Evolutionary conservation across 108 stramenopile genomes (phyloP), one percentile per base, ranked within the genome.

Genomic region (Bacterosira constricta): DNA sequence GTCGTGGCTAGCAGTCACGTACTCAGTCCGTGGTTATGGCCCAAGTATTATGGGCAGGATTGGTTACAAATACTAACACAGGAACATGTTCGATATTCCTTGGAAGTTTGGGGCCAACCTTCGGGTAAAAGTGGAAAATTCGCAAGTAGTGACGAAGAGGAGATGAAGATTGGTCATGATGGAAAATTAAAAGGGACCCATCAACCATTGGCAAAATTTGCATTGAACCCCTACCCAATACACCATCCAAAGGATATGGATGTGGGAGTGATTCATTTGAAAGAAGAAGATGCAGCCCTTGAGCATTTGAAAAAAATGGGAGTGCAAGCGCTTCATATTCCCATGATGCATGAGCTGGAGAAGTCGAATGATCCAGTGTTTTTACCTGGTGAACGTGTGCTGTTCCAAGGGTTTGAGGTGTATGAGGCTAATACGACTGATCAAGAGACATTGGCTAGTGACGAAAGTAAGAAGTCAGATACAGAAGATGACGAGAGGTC

Each of bases 41-140:
- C 85, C 15, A 83, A 93, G 47, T 93, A 93, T 68, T 93, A 93
- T 71, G 86, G 85, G 9, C 86, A 90, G 58, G 88, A 90, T 23
- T 93, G 92, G 92, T 59, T 93, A 54, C 69, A 64, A 18, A 71
- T 79, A 51, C 84, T 93, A 11, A 63, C 63, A 12, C 77, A 82
- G 57, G 88, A 90, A 52, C 89, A 90, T 63, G 77, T 77, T 20
- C 30, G 69, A 27, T 77, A 77, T 65, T 77, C 77, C 18, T 87
- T 87, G 81, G 83, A 76, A 45, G 87, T 84, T 32, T 74, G 51
- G 71, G 30, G 49, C 6, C 3, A 39, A 15, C 3, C 3, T 17
- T 23, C n/a, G 26, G 5, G 20, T n/a, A 46, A 2, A 11, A 30
- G 30, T 20, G 66, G 34, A 12, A 29, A 8, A 1, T 25, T 23